Conservation (phyloP, 495 filamentous ascomycete genomes). For the Cetradonia linearis region DNA sequence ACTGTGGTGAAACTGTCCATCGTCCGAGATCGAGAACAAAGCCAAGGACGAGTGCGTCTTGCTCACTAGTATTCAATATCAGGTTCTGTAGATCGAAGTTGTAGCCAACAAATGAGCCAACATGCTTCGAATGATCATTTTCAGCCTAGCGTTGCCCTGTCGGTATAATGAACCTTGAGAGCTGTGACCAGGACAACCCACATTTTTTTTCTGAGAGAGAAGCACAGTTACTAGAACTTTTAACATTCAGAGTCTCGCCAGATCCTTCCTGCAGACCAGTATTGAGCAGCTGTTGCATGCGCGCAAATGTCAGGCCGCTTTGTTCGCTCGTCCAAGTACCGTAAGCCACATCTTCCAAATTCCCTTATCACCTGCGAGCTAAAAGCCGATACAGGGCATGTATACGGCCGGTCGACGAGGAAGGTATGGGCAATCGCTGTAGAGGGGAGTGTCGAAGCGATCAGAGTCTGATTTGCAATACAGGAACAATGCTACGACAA, state of each 20-base stretch:
- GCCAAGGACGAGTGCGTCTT: neutral
- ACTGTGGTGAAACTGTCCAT: no score
- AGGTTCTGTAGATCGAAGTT: neutral
- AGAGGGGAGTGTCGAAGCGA: neutral
- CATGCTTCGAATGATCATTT: neutral
- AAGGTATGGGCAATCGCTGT: slow-evolving; percentile 49
- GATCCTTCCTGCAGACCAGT: neutral
- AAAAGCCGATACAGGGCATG: slow-evolving; percentile 60
- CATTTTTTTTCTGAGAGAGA: neutral
- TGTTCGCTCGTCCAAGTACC: slow-evolving; percentile 96
- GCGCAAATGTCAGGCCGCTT: slow-evolving; percentile 83
- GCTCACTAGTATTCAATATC: neutral
- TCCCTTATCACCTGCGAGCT: slow-evolving; percentile 9
- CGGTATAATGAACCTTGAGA: neutral
- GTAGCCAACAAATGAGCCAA: neutral
- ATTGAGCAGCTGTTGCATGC: slow-evolving; percentile 9
- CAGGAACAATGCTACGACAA: slow-evolving; percentile 95
- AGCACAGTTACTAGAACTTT: neutral
- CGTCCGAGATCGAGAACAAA: neutral
- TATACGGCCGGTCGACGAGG: slow-evolving; percentile 87
- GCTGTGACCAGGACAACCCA: neutral
- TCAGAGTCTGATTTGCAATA: slow-evolving; percentile 9
- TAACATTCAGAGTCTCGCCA: neutral
- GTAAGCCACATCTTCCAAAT: slow-evolving; percentile 45
- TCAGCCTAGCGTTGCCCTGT: slow-evolving; percentile 4